Conservation (phyloP, 164 flowering plant genomes). For the Nymphaea thermarum region DNA sequence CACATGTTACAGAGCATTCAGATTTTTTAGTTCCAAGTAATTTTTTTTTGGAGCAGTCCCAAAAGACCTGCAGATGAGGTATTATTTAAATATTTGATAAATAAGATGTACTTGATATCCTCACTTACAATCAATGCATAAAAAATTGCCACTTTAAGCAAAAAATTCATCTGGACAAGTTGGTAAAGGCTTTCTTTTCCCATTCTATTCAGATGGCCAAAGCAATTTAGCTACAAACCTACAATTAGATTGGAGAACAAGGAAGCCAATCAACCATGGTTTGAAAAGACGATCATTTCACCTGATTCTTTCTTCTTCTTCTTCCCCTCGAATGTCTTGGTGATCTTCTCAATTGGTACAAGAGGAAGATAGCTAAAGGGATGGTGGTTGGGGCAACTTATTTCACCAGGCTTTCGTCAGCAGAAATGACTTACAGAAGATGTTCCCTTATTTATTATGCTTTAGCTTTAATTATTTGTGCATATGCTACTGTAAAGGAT, state of each 20-base stretch:
- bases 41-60: constrained; percentile 78
- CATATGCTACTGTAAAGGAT: too few species aligned
- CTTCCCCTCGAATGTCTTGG: too few species aligned
- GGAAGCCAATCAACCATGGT: background rate
- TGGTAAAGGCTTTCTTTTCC: background rate
- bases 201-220: background rate
- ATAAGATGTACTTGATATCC: background rate
- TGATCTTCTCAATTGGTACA: too few species aligned
- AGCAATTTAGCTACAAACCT: background rate
- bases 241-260: background rate
- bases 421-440: too few species aligned
- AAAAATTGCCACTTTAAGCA: background rate
- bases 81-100: background rate
- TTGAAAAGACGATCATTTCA: background rate
- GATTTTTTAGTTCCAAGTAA: constrained; percentile 69
- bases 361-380: too few species aligned
- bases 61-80: constrained; percentile 50
- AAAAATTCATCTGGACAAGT: background rate
- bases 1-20: constrained; percentile 91
- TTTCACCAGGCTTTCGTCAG: too few species aligned
- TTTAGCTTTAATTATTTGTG: too few species aligned
- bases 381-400: too few species aligned
- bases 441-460: too few species aligned
- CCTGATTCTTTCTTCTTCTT: too few species aligned
- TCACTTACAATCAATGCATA: background rate